These are phyloP conservation scores for Colletotrichum sojae DNA, from an alignment of 2,329 filamentous ascomycete genomes.

Conservation along the genomic window DNA sequence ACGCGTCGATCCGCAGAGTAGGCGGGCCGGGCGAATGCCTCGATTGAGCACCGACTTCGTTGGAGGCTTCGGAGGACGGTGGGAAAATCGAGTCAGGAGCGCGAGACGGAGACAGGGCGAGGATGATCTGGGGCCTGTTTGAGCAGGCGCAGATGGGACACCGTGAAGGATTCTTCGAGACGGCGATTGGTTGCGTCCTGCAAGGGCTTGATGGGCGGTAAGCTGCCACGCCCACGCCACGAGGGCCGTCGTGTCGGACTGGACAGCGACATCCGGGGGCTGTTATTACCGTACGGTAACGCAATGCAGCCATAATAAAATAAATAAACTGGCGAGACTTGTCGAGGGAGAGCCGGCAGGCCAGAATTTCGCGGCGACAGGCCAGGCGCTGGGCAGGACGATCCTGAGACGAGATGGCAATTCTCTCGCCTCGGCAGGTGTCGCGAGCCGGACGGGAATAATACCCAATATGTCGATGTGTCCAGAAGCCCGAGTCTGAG, in stretches of 20 bases:
- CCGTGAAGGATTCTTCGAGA: background rate
- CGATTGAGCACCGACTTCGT: slow-evolving; percentile 24
- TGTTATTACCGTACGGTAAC: too few species aligned
- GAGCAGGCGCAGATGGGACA: slow-evolving; percentile 11
- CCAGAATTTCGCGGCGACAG: too few species aligned
- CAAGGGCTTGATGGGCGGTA: slow-evolving; percentile 2
- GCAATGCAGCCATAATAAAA: too few species aligned
- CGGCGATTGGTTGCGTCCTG: background rate
- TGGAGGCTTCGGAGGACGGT: background rate
- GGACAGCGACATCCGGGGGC: too few species aligned
- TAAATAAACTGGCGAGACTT: too few species aligned
- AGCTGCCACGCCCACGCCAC: too few species aligned
- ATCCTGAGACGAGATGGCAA: background rate
- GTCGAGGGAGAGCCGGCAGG: too few species aligned
- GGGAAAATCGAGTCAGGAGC: slow-evolving; percentile 2
- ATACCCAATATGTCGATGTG: too few species aligned
- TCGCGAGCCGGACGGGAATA: too few species aligned
- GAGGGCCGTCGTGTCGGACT: too few species aligned
- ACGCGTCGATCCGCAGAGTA: slow-evolving; percentile 16
- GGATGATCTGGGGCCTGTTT: slow-evolving; percentile 15
- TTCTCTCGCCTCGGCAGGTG: background rate
- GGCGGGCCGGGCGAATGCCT: slow-evolving; percentile 25
- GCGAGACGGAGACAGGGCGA: slow-evolving; percentile 8
- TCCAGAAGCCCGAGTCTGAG: too few species aligned
- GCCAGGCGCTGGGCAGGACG: background rate